Evolutionary conservation across 2,329 filamentous ascomycete genomes (phyloP).

Genomic region (Fusarium protoensiforme): DNA sequence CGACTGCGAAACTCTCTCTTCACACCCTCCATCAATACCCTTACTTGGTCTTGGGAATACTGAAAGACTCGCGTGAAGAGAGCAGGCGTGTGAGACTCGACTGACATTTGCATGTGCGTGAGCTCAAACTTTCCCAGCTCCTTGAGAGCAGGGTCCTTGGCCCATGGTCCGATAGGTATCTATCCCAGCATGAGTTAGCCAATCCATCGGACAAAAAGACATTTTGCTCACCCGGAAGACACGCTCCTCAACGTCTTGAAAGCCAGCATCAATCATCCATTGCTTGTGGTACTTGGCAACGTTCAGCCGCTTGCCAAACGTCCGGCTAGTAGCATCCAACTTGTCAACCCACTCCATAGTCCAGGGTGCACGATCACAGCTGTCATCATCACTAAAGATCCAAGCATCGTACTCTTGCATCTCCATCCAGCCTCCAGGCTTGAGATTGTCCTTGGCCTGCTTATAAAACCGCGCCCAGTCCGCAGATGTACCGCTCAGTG

Average conservation of each 20-base stretch:
- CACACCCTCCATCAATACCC: constrained; percentile 58
- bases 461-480: constrained; percentile 48
- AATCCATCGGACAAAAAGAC: fast-evolving
- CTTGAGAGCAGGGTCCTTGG: constrained; percentile 50
- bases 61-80: constrained; percentile 52
- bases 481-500: constrained; percentile 47
- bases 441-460: constrained; percentile 43
- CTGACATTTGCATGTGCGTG: constrained; percentile 56
- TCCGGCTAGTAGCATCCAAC: constrained; percentile 48
- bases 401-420: constrained; percentile 54
- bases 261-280: constrained; percentile 53
- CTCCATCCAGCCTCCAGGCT: constrained; percentile 52
- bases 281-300: constrained; percentile 50
- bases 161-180: constrained; percentile 54
- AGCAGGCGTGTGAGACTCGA: constrained; percentile 54
- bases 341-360: constrained; percentile 53
- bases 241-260: constrained; percentile 47
- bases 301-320: constrained; percentile 53
- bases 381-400: constrained; percentile 53
- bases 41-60: constrained; percentile 53
- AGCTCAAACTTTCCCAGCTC: constrained; percentile 51
- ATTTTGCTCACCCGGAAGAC: constrained; percentile 20
- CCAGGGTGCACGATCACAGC: constrained; percentile 50
- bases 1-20: constrained; percentile 56
- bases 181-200: constrained; percentile 13